Base-by-base conservation (phyloP, 495 filamentous ascomycete genomes). In the Penicillium taxi region DNA sequence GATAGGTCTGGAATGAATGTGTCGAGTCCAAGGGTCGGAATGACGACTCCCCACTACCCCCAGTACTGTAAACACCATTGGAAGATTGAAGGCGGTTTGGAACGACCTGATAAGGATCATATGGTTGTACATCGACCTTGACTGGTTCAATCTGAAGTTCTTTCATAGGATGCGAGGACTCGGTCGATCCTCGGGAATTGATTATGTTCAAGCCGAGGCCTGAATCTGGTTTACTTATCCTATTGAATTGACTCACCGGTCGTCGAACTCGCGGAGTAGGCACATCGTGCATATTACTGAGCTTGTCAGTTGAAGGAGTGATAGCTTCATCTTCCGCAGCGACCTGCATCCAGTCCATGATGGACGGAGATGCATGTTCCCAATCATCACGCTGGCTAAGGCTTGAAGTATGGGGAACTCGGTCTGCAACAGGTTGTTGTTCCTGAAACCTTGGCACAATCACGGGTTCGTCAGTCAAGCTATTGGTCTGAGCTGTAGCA, bases 1-100 rank as follows among this genome's bases (percentile, higher is more conserved):
- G 54, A 6, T 56, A 48, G 15, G 66, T 56, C 5, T 49, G 54
- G 5, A 56, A 48, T 14, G 69, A 72, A 12, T 58, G 53, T 3
- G 47, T 57, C 17, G 52, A 44, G 30, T 59, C 64, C 19, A 51
- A 33, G 13, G 43, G 59, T 9, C 50, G 62, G 5, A 69, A 45
- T 17, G 62, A 65, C 8, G 64, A 73, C 24, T 64, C 53, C 11
- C 64, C 53, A 32, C 61, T 66, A 39, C 66, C 59, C 15, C 48
- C 32, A 68, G 65, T 37, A 74, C 82, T 53, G n/a, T n/a, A n/a
- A n/a, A n/a, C n/a, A n/a, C n/a, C n/a, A n/a, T 72, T 31, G 76
- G 72, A 48, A 66, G 71, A 14, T 73, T 76, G 36, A 70, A 63
- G 13, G 11, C 6, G 22, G 16, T 18, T 13, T 26, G 39, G 9